phyloP scores from a whole-genome alignment of 768 basidiomycete species.

The Hericium rajendrae region DNA sequence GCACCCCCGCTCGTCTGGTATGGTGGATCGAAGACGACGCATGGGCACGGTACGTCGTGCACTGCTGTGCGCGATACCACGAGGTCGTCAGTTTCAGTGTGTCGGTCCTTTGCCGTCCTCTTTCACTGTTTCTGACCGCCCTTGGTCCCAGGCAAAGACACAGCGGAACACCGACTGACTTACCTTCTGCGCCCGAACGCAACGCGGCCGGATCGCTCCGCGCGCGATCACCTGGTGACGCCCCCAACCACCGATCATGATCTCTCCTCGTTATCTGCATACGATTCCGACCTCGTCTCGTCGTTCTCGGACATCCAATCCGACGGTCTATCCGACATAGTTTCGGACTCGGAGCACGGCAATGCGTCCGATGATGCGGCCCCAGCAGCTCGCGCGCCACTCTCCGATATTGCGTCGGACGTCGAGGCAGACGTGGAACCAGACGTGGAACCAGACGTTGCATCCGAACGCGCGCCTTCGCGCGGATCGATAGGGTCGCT shows the following conservation, averaged over 20 bases:
- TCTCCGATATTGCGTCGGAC: conserved; percentile 23
- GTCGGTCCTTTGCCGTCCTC: conserved; percentile 18
- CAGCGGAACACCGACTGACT: conserved; percentile 51
- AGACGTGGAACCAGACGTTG: conserved; percentile 12
- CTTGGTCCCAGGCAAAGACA: conserved; percentile 39
- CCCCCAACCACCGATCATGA: conserved; percentile 67
- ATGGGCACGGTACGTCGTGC: conserved; percentile 73
- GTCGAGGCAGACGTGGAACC: conserved; percentile 21
- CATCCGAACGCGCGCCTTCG: neutral
- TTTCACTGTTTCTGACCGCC: too few species aligned
- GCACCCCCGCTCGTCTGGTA: conserved; percentile 57
- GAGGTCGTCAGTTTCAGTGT: conserved; percentile 74
- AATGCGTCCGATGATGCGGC: conserved; percentile 19
- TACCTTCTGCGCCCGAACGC: conserved; percentile 75
- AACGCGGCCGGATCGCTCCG: conserved; percentile 43
- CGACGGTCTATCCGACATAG: conserved; percentile 14
- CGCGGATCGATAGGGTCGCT: conserved; percentile 3
- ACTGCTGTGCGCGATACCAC: conserved; percentile 75
- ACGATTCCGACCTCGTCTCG: conserved; percentile 37
- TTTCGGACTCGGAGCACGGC: conserved; percentile 12
- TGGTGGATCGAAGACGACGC: conserved; percentile 67
- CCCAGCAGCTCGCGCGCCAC: neutral
- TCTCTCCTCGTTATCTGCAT: conserved; percentile 38
- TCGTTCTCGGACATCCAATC: conserved; percentile 20
- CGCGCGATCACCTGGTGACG: conserved; percentile 43